A percentile compares a stretch with the other conserved stretches of the same genome.
Evolutionary conservation across 1,284 basidiomycete species (phyloP).

Genomic region (Rhodotorula sp.): DNA sequence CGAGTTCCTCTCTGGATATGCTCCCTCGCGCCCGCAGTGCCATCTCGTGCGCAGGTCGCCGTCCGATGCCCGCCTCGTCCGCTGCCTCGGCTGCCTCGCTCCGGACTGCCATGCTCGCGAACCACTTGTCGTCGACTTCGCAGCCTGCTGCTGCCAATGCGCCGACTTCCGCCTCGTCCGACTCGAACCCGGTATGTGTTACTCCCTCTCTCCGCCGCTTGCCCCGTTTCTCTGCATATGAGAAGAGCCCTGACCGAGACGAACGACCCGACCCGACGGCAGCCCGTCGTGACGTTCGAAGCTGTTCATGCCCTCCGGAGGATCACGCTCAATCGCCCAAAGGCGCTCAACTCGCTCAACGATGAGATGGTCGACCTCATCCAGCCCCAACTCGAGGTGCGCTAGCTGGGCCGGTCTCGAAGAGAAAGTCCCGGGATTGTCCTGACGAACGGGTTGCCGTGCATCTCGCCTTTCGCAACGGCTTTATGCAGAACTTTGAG

Average conservation of each 20-base stretch:
- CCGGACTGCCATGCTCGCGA: slow-evolving; percentile 4
- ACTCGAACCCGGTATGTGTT: background rate
- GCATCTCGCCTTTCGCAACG: background rate
- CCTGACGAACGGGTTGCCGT: background rate
- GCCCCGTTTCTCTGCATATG: background rate
- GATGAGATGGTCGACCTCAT: slow-evolving; percentile 76
- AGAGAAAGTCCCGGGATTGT: background rate
- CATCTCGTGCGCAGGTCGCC: background rate
- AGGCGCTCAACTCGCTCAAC: slow-evolving; percentile 84
- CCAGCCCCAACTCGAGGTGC: slow-evolving; percentile 69
- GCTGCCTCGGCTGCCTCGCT: background rate
- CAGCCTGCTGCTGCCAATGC: background rate
- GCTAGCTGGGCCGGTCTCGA: too few species aligned
- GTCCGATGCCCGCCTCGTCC: background rate
- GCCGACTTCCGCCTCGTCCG: slow-evolving; percentile 2
- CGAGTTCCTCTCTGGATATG: background rate
- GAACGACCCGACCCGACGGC: background rate
- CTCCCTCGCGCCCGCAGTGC: background rate
- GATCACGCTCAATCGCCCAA: slow-evolving; percentile 76
- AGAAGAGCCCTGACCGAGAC: background rate
- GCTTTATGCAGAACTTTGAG: slow-evolving; percentile 67
- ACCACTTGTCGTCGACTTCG: slow-evolving; percentile 8
- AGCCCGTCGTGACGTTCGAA: slow-evolving; percentile 64
- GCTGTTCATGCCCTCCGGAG: slow-evolving; percentile 64
- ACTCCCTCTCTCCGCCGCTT: background rate